Evolutionary conservation across 2,329 filamentous ascomycete genomes (phyloP).

Genomic region (Penicillium olsonii): DNA sequence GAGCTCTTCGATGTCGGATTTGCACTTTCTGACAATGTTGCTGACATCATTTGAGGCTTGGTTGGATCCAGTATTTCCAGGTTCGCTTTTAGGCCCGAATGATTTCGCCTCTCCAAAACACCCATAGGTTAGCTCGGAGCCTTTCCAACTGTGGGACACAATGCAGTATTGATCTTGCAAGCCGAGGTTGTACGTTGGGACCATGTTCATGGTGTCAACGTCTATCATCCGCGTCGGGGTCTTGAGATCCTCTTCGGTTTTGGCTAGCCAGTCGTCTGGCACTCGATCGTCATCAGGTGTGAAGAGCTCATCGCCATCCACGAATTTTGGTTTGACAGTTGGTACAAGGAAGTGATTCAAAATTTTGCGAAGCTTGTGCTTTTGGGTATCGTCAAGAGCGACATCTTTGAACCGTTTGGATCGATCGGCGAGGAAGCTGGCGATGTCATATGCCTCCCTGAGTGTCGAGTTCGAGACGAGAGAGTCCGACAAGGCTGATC

Average conservation of each 20-base stretch:
- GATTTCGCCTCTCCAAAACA: slow-evolving; percentile 27
- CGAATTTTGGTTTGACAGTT: background rate
- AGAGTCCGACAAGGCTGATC: slow-evolving; percentile 1
- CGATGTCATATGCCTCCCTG: background rate
- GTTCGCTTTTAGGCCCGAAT: background rate
- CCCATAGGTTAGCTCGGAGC: slow-evolving; percentile 30
- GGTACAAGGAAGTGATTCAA: slow-evolving; percentile 3
- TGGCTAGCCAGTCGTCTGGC: background rate
- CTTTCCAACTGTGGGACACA: slow-evolving; percentile 41
- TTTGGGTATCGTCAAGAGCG: background rate
- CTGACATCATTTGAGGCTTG: slow-evolving; percentile 1
- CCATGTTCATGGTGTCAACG: slow-evolving; percentile 34
- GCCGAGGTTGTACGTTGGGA: slow-evolving; percentile 27
- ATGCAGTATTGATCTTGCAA: slow-evolving; percentile 36
- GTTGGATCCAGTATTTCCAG: background rate
- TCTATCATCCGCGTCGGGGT: slow-evolving; percentile 37
- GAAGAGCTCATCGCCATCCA: background rate
- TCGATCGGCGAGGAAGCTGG: background rate
- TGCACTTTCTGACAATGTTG: background rate
- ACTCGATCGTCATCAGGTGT: background rate
- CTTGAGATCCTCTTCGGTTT: background rate
- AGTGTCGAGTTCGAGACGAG: slow-evolving; percentile 3
- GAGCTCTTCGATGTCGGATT: background rate
- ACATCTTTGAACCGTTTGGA: background rate
- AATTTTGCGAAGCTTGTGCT: slow-evolving; percentile 7